Evolutionary conservation across 2,329 filamentous ascomycete species (phyloP).

Genomic region (Fusarium sp.): DNA sequence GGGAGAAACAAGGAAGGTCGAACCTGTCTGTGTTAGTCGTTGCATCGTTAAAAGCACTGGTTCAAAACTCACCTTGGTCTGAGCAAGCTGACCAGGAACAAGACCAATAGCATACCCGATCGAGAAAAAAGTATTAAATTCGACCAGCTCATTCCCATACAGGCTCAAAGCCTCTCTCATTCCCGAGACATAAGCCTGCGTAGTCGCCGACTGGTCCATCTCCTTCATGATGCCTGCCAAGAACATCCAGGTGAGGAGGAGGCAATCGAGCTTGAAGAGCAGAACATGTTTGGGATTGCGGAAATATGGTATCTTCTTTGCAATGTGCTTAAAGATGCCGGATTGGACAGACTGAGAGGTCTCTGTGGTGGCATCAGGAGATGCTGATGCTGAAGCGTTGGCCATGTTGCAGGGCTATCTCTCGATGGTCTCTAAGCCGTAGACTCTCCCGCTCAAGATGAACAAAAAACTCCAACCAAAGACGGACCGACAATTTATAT

Average conservation of each 20-base stretch:
- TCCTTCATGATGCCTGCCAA: slow-evolving; percentile 52
- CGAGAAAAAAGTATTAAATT: slow-evolving; percentile 65
- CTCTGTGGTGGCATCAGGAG: background rate
- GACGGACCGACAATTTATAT: slow-evolving; percentile 28
- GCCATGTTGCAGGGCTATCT: slow-evolving; percentile 13
- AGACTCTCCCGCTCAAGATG: no score
- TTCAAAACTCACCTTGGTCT: slow-evolving; percentile 44
- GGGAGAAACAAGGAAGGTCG: slow-evolving; percentile 55
- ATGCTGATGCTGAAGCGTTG: background rate
- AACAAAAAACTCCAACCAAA: background rate
- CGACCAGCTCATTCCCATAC: slow-evolving; percentile 66
- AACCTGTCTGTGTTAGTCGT: slow-evolving; percentile 30
- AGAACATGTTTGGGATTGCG: slow-evolving; percentile 48
- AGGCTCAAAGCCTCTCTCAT: slow-evolving; percentile 49
- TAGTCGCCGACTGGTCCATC: slow-evolving; percentile 53
- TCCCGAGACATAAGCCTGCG: slow-evolving; percentile 53
- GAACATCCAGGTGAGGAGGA: slow-evolving; percentile 52
- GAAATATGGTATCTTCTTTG: slow-evolving; percentile 40
- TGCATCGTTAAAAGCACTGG: background rate
- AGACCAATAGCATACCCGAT: slow-evolving; percentile 68
- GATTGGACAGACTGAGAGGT: slow-evolving; percentile 21
- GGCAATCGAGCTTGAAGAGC: slow-evolving; percentile 49
- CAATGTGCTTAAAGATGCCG: slow-evolving; percentile 33
- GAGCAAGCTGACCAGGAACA: slow-evolving; percentile 53
- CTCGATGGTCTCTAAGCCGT: background rate